Evolutionary conservation across 371 early-diverging fungal species (phyloP), one percentile per base, ranked within the genome.

Genomic region (Blastocladiella emersonii): DNA sequence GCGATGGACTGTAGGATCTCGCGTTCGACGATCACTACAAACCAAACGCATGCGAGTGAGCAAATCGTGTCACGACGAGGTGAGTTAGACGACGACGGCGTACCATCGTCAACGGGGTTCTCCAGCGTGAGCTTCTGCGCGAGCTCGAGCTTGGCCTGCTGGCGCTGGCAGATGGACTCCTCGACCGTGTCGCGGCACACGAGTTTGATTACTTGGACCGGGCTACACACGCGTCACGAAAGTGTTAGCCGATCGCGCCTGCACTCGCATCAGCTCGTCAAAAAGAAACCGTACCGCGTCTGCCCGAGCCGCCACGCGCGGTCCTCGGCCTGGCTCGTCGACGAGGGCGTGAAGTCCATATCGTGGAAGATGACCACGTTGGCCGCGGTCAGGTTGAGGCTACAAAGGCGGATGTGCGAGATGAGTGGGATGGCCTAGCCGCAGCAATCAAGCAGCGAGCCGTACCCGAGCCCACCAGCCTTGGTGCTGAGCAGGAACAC

Each of bases 241-340:
- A 19, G n/a, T 48, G 48, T 25, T 48, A 48, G n/a, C 19, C 25
- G n/a, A 48, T 19, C 19, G n/a, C 25, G 48, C 48, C 48, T 48
- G n/a, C 48, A 48, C 19, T 19, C 19, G 48, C 19, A n/a, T 19
- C 19, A 48, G n/a, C 25, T 19, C 19, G n/a, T 48, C 48, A 39
- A 39, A 13, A 39, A 39, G 39, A 39, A 8, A 55, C 5, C 34
- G 55, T 55, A 55, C 37, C 25, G 19, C 32, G 59, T 59, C 32
- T 59, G 59, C 10, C 59, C 59, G 27, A 59, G 32, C 8, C 59
- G 37, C 59, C 59, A 59, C 37, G 91, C 91, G 17, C 92, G 81
- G 67, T 92, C 93, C 78, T 91, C 90, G 0, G 94, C 96, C 75
- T 98, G 97, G 37, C 85, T 80, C 72, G 95, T 97, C 70, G 94